phyloP scores from a whole-genome alignment of 2,329 filamentous ascomycete genomes.

The Sclerotinia spermophila region DNA sequence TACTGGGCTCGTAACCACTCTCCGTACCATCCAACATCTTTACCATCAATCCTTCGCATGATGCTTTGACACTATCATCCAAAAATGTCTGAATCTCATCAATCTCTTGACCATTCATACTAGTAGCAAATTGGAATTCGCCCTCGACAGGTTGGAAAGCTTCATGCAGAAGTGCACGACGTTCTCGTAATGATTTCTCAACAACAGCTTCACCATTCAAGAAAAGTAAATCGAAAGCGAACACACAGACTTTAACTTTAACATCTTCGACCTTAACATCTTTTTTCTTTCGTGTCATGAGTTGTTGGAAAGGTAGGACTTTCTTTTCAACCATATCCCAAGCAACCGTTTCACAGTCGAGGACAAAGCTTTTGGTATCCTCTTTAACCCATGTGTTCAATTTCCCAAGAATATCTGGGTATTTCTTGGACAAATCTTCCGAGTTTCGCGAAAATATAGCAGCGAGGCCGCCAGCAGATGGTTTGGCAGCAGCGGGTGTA shows the following conservation, averaged over 20 bases:
- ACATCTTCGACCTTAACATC: slow-evolving; percentile 94
- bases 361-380: slow-evolving; percentile 88
- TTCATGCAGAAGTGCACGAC: slow-evolving; percentile 68
- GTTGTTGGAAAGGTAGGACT: slow-evolving; percentile 91
- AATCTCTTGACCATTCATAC: slow-evolving; percentile 80
- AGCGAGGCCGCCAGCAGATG: slow-evolving; percentile 57
- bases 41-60: slow-evolving; percentile 97
- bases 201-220: slow-evolving; percentile 89
- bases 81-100: slow-evolving; percentile 91
- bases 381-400: slow-evolving; percentile 85
- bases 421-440: slow-evolving; percentile 95
- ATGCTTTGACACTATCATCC: slow-evolving; percentile 92
- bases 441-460: slow-evolving; percentile 98
- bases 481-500: slow-evolving; percentile 57
- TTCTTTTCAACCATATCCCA: slow-evolving; percentile 97
- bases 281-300: slow-evolving; percentile 98
- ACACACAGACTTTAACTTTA: slow-evolving; percentile 95
- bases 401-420: slow-evolving; percentile 89
- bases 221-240: slow-evolving; percentile 92
- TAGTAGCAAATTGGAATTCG: slow-evolving; percentile 86
- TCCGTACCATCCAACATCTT: slow-evolving; percentile 96
- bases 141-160: slow-evolving; percentile 79
- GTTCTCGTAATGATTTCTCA: slow-evolving; percentile 79
- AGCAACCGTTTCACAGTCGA: slow-evolving; percentile 97
- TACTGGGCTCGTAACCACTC: slow-evolving; percentile 93